phyloP scores from a whole-genome alignment of 225 moss, liverwort and hornwort genomes.

The Polytrichum formosum region DNA sequence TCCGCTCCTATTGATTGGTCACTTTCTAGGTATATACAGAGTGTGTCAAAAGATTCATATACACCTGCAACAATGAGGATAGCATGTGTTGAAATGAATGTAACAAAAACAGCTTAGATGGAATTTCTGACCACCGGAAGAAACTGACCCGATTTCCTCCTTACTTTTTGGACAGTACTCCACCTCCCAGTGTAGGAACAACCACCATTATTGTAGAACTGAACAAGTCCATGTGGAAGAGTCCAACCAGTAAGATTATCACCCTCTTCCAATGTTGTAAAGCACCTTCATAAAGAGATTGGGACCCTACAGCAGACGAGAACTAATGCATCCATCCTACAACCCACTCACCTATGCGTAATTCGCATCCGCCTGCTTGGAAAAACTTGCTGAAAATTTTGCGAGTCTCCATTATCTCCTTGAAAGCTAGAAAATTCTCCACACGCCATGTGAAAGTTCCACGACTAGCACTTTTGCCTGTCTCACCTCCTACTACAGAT shows the following conservation, averaged over 20 bases:
- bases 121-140: too few relatives aligned
- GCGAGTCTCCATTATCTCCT: conserved; percentile 99
- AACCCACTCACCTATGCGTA: conserved; percentile 89
- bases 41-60: conserved; percentile 98
- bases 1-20: conserved; percentile 98
- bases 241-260: too few relatives aligned
- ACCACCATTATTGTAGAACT: too few relatives aligned
- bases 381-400: conserved; percentile 99
- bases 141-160: too few relatives aligned
- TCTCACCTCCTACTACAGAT: conserved; percentile 67
- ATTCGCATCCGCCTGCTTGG: conserved; percentile 99
- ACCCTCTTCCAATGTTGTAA: too few relatives aligned
- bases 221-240: too few relatives aligned
- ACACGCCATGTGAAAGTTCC: conserved; percentile 99
- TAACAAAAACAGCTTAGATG: conserved; percentile 9
- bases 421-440: conserved; percentile 97
- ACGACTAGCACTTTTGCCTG: conserved; percentile 87
- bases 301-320: background rate
- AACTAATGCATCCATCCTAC: conserved; percentile 6
- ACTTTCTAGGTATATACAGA: conserved; percentile 99
- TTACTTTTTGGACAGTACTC: too few relatives aligned
- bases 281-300: too few relatives aligned
- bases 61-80: conserved; percentile 66
- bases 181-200: too few relatives aligned
- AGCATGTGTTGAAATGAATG: background rate